Conservation (phyloP, 164 flowering plant species). For the Cinnamomum chago region DNA sequence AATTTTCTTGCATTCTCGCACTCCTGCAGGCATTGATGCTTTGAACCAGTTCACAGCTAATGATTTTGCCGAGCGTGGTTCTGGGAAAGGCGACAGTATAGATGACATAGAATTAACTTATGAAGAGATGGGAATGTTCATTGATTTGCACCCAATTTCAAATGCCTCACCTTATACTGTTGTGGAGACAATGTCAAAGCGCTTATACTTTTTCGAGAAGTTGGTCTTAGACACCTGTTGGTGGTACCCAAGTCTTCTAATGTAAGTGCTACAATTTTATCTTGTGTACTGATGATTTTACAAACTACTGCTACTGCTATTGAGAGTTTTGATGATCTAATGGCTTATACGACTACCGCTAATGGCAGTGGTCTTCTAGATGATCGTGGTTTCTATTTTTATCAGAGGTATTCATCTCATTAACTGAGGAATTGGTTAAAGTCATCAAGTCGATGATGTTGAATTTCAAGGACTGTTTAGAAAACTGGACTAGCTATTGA, state of each 20-base stretch:
- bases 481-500: not conserved
- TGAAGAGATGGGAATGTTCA: constrained; percentile 89
- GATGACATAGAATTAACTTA: constrained; percentile 59
- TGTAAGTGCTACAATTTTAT: constrained; percentile 41
- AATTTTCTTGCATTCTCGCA: constrained; percentile 39
- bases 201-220: constrained; percentile 70
- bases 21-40: constrained; percentile 25
- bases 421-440: not conserved
- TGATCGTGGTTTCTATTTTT: not conserved
- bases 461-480: no score
- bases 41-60: constrained; percentile 37
- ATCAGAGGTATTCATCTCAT: no score
- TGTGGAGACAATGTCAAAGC: constrained; percentile 97
- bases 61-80: constrained; percentile 83
- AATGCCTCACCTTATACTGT: constrained; percentile 90
- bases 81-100: constrained; percentile 43
- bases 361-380: not conserved
- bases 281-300: not conserved
- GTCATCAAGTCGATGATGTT: not conserved
- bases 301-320: not conserved
- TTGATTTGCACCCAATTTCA: constrained; percentile 83
- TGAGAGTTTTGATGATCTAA: not conserved
- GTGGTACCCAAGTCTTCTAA: constrained; percentile 67
- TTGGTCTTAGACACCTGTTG: constrained; percentile 79
- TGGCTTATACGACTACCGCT: not conserved